Base-by-base conservation (phyloP, 73 alveolate species). In the Paramecium tetraurelia region DNA sequence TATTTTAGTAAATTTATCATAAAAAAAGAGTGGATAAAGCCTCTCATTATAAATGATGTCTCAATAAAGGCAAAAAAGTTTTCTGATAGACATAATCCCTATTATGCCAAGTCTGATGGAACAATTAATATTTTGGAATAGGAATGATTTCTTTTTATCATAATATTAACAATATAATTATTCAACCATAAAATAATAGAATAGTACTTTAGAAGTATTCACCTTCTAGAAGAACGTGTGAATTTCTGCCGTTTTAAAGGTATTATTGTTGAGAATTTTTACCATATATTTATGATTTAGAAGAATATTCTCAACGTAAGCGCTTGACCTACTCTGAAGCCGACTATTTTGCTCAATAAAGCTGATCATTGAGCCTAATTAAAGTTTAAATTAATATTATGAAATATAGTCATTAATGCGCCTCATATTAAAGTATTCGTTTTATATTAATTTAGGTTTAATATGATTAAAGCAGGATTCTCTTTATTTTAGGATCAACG, bases 21-120 rank as follows among this genome's bases (percentile, higher is more conserved):
- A 16, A 80, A 80, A 43, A 48, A 41, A 80, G 75, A 48, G 21
- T 80, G 90, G 90, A 80, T 80, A 21, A 80, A 80, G 16, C 90
- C 90, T 7, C 24, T 80, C 22, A 7, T 80, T 8, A 80, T 80
- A 0, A 31, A 43, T 22, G 77, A 80, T 38, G 90, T 80, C 7
- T 20, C 76, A 20, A 46, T 80, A 22, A 80, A 80, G 29, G 90
- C 90, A 18, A 80, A 80, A 48, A 40, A 46, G 18, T 80, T 80
- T 41, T 41, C 90, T 20, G 90, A 80, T 14, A 80, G 72, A 12
- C 90, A 80, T 46, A 41, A 31, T 12, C 90, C 90, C 14, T 80
- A 80, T 72, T 80, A 40, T 80, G 90, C 75, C 7, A 80, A 46
- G 12, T 44, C 90, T 18, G 90, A 80, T 44, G 90, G 90, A 41